Base-by-base conservation (phyloP, 2,329 filamentous ascomycete species). In the Claviceps digitariae region DNA sequence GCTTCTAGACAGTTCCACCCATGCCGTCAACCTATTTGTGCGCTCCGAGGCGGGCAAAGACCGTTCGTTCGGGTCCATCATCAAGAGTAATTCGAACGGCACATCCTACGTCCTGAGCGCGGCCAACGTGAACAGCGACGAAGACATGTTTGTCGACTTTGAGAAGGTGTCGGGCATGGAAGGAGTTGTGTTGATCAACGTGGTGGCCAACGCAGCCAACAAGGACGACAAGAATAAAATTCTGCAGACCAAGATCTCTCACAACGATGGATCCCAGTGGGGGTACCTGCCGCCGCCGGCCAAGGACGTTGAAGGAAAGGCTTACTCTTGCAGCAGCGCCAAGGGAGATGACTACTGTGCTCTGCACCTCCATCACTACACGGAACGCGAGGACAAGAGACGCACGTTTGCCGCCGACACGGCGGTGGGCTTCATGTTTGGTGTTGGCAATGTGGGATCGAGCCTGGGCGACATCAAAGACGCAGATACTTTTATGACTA, bases 61-160 rank as follows among this genome's bases (percentile, higher is more conserved):
- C 20, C 80, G 78, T 50, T 80, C 86, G 55, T 90, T 87, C 61
- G 93, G 93, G 40, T 85, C 86, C 25, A 88, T 98, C 60, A 82
- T 98, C 69, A 98, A 97, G 79, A 96, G 90, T 64, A 98, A 98
- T 72, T 96, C 90, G 62, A 97, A 98, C 64, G 93, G 93, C 52
- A 98, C 93, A 0, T 93, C 87, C 1, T 98, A 96, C 63, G 87
- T 95, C 13, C 73, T 95, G 58, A 94, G 87, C 67, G 75, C 93
- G 25, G 74, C 80, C 49, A 81, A 81, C 21, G 89, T 97, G 64
- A 96, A 97, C 68, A 81, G 88, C 60, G 83, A 96, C 64, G 72
- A 77, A 13, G 61, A 66, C 2, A 90, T 84, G 45, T 96, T 84
- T 63, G 91, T 95, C 46, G 93, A 98, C 65, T 98, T 95, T 67